Conservation (phyloP, 1,139 yeast genomes). For the Kluyveromyces sp. region DNA sequence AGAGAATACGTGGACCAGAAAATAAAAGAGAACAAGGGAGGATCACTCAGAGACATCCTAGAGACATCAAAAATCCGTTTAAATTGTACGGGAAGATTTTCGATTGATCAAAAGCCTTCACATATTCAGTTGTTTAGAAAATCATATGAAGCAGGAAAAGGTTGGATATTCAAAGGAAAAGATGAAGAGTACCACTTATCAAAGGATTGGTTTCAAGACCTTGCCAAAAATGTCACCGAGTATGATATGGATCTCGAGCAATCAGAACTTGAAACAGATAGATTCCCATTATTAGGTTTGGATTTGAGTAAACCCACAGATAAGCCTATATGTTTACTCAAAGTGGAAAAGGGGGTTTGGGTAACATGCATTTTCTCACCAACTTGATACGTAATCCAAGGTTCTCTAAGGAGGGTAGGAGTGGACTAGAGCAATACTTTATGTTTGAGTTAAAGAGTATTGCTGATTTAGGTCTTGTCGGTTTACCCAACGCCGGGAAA, state of each 20-base stretch:
- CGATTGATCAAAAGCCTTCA: conserved; percentile 28
- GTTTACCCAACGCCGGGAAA: conserved; percentile 94
- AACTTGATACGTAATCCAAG: conserved; percentile 80
- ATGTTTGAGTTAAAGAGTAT: conserved; percentile 75
- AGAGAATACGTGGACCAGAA: conserved; percentile 21
- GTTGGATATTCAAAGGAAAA: conserved; percentile 79
- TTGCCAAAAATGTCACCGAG: conserved; percentile 53
- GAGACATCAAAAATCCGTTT: conserved; percentile 13
- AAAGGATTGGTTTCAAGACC: conserved; percentile 55
- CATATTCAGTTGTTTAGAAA: conserved; percentile 56
- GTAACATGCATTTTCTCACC: conserved; percentile 90
- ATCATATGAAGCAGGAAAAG: conserved; percentile 55
- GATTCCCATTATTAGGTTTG: conserved; percentile 70
- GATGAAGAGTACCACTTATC: conserved; percentile 61
- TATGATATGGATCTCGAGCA: conserved; percentile 55
- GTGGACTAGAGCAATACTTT: conserved; percentile 58
- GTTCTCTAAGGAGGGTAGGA: conserved; percentile 74
- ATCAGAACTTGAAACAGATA: conserved; percentile 57
- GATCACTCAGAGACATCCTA: conserved; percentile 16
- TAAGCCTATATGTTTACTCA: conserved; percentile 59
- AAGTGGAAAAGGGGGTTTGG: conserved; percentile 90
- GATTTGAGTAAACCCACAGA: conserved; percentile 62
- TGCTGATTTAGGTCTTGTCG: conserved; percentile 91
- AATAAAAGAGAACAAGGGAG: conserved; percentile 3
- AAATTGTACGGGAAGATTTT: conserved; percentile 20